phyloP scores from a whole-genome alignment of 2,329 filamentous ascomycete genomes.

The Ramichloridium luteum region DNA sequence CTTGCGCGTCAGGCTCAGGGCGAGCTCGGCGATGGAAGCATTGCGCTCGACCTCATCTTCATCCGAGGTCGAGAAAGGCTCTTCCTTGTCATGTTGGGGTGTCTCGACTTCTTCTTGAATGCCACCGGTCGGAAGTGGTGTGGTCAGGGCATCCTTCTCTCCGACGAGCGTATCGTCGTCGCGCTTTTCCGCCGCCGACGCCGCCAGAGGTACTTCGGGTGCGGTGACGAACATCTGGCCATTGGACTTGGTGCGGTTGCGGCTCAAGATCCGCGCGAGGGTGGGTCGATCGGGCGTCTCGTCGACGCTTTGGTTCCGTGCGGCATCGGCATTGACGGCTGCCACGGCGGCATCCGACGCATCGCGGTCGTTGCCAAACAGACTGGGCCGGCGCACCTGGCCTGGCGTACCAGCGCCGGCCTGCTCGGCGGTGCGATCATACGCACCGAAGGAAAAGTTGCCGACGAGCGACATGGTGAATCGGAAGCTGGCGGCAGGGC shows the following conservation, averaged over 20 bases:
- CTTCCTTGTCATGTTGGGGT: too few species aligned
- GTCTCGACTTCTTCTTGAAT: conserved; percentile 14
- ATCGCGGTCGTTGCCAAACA: too few species aligned
- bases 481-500: too few species aligned
- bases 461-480: conserved; percentile 33
- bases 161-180: background rate
- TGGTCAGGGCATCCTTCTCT: conserved; percentile 6
- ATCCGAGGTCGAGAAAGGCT: background rate
- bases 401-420: conserved; percentile 25
- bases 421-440: conserved; percentile 28
- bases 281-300: conserved; percentile 11
- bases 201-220: background rate
- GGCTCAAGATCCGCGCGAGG: background rate
- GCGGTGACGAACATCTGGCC: background rate
- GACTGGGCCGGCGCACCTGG: conserved; percentile 14
- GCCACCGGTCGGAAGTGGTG: too few species aligned
- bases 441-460: conserved; percentile 31
- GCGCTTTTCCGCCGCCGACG: background rate
- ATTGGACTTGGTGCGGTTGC: background rate
- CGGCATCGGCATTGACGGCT: too few species aligned
- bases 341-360: too few species aligned
- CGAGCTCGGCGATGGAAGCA: conserved; percentile 36
- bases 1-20: conserved; percentile 29
- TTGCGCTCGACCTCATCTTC: background rate
- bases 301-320: too few species aligned